These are phyloP conservation scores for Isatis tinctoria DNA, from an alignment of 345 rosid species.

Conservation along the genomic window DNA sequence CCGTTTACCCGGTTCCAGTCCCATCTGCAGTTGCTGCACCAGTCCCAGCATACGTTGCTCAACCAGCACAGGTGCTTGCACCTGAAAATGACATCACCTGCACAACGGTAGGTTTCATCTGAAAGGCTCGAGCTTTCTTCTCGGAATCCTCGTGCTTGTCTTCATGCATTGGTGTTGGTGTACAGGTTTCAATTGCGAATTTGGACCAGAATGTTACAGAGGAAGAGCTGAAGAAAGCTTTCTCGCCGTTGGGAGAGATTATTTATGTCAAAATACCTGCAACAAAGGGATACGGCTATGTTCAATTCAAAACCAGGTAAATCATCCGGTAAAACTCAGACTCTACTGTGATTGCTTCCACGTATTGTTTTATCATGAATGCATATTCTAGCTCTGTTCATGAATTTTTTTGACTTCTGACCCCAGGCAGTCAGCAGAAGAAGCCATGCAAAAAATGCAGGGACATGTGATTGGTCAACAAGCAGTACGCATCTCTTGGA, in stretches of 20 bases:
- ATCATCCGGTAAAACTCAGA: conserved; percentile 2
- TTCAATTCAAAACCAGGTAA: conserved; percentile 75
- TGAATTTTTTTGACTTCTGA: conserved; percentile 1
- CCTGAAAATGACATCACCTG: conserved; percentile 68
- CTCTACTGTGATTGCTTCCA: conserved; percentile 1
- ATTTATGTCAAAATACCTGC: conserved; percentile 75
- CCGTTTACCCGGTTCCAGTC: conserved; percentile 27
- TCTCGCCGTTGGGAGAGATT: conserved; percentile 73
- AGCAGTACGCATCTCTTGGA: conserved; percentile 76
- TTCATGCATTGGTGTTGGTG: conserved; percentile 20
- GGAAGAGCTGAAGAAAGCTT: conserved; percentile 76
- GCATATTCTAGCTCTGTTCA: not conserved
- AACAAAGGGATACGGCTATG: conserved; percentile 86
- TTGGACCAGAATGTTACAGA: conserved; percentile 83
- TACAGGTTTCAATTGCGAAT: conserved; percentile 73
- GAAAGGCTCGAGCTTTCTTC: not conserved
- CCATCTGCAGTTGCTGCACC: conserved; percentile 58
- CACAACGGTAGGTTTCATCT: conserved; percentile 62
- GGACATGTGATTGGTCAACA: conserved; percentile 93
- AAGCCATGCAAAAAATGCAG: conserved; percentile 85
- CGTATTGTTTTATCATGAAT: not conserved
- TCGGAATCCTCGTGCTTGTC: conserved; percentile 6
- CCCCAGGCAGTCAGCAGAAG: conserved; percentile 80
- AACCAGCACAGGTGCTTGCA: conserved; percentile 59
- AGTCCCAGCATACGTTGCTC: conserved; percentile 55